Conservation (phyloP, 768 basidiomycete genomes). For the Lepiota subincarnata region DNA sequence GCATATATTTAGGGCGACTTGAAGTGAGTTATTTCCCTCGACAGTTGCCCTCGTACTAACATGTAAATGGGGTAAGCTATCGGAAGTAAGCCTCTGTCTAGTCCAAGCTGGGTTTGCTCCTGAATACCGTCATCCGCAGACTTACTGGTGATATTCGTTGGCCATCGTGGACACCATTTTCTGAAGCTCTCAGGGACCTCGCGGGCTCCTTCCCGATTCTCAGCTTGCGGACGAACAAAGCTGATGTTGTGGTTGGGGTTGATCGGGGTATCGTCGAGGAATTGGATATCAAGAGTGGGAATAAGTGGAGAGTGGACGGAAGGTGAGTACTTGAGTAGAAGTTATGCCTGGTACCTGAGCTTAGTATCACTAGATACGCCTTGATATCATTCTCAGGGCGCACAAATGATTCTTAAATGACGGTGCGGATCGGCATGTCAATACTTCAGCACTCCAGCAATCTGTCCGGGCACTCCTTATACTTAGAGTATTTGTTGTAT, state of each 20-base stretch:
- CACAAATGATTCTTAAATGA: background rate
- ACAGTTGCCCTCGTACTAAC: background rate
- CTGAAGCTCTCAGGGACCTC: conserved; percentile 55
- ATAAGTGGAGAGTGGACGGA: conserved; percentile 78
- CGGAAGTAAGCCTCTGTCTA: conserved; percentile 59
- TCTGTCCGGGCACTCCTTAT: too few relatives aligned
- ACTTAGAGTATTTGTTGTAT: too few relatives aligned
- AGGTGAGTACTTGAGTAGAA: conserved; percentile 43
- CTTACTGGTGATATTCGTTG: conserved; percentile 86
- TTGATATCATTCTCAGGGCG: conserved; percentile 31
- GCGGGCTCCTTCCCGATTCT: conserved; percentile 76
- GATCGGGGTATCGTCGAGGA: conserved; percentile 60
- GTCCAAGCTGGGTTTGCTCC: background rate
- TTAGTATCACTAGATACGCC: conserved; percentile 33
- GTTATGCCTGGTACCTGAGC: background rate
- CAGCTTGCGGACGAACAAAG: conserved; percentile 91
- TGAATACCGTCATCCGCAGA: conserved; percentile 36
- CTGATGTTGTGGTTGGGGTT: conserved; percentile 88
- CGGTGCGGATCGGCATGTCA: too few relatives aligned
- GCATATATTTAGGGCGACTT: conserved; percentile 66
- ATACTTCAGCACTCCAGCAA: too few relatives aligned
- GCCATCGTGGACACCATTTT: conserved; percentile 37
- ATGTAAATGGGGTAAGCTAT: conserved; percentile 42
- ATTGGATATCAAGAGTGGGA: conserved; percentile 52
- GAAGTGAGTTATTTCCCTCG: conserved; percentile 55